Conservation (phyloP, 2,329 filamentous ascomycete genomes). For the Xylaria sp. region DNA sequence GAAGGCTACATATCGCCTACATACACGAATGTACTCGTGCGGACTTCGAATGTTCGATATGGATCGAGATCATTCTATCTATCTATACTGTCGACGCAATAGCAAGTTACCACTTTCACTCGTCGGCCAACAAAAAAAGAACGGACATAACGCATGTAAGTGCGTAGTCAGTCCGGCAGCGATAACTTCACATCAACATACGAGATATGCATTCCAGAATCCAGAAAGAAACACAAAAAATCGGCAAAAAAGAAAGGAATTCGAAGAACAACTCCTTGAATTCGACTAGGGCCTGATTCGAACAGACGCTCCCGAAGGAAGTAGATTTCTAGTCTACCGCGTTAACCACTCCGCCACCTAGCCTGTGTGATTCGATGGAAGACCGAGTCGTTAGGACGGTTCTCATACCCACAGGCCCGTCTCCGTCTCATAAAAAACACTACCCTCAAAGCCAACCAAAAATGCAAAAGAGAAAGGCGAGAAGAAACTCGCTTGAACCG, state of each 20-base stretch:
- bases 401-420: not conserved
- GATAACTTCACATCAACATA: no score
- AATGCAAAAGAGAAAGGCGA: not conserved
- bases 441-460: no score
- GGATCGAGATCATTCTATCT: no score
- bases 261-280: not conserved
- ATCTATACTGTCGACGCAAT: no score
- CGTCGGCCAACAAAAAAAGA: no score
- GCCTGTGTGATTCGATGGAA: not conserved
- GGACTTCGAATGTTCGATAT: no score
- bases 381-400: not conserved
- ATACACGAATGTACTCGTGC: no score
- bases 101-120: no score
- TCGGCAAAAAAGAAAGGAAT: not conserved
- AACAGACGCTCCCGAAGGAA: slow-evolving; percentile 3
- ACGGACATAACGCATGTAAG: no score
- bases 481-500: not conserved
- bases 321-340: slow-evolving; percentile 14
- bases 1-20: no score
- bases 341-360: slow-evolving; percentile 20
- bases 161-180: no score
- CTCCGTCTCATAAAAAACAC: not conserved
- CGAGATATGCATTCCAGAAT: no score
- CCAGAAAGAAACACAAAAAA: not conserved
- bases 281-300: slow-evolving; percentile 1